Evolutionary conservation across 2,329 filamentous ascomycete genomes (phyloP).

Genomic region (Colletotrichum nymphaeae): DNA sequence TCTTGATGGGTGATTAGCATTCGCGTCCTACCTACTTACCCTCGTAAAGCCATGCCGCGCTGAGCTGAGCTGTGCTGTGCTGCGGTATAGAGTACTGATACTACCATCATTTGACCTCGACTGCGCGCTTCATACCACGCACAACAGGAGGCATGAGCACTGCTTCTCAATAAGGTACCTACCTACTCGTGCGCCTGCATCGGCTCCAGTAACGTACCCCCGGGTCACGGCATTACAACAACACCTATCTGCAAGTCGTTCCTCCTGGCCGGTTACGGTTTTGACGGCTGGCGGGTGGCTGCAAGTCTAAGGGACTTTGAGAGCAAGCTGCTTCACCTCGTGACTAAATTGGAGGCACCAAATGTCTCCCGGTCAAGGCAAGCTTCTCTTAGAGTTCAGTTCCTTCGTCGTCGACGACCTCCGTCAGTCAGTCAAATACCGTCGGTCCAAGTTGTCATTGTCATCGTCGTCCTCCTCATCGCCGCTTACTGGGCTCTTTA

Average conservation of each 20-base stretch:
- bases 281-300: constrained; percentile 23
- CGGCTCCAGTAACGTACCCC: background rate
- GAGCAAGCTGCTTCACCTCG: constrained; percentile 11
- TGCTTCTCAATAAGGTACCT: background rate
- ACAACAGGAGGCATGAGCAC: background rate
- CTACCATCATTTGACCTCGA: background rate
- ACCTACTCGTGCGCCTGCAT: background rate
- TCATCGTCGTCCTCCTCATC: background rate
- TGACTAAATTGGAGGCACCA: constrained; percentile 23
- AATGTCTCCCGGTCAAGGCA: constrained; percentile 9
- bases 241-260: constrained; percentile 5
- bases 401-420: constrained; percentile 19
- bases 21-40: constrained; percentile 18
- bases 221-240: constrained; percentile 1
- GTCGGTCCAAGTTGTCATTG: constrained; percentile 13
- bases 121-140: background rate
- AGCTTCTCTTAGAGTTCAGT: constrained; percentile 27
- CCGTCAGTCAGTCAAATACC: constrained; percentile 10
- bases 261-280: constrained; percentile 14
- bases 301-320: constrained; percentile 19
- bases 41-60: constrained; percentile 2
- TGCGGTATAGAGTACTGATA: background rate
- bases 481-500: constrained; percentile 26
- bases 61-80: background rate
- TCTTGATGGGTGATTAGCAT: constrained; percentile 19